Evolutionary conservation across 495 filamentous ascomycete species (phyloP), one percentile per base, ranked within the genome.

Genomic region (Penicillium psychrofluorescens): DNA sequence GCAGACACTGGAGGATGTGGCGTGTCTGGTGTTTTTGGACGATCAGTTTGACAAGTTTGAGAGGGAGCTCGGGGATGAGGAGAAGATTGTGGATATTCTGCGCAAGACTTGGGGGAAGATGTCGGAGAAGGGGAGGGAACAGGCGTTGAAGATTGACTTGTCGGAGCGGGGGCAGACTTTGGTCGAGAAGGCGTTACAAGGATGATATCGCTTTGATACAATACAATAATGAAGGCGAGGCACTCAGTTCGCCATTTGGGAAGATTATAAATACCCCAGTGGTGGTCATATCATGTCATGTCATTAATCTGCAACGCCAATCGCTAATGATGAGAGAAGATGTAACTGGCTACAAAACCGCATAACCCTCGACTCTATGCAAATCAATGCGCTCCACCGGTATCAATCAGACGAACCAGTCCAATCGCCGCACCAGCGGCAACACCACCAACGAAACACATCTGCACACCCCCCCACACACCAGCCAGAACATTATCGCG

Each of bases 101-200:
- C 61, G 68, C 53, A 90, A 90, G 82, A 89, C 85, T 32, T 92
- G 87, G 87, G 81, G 49, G 37, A 92, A 92, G 75, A 90, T 92
- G 85, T 77, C 69, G 34, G 69, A 72, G 44, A 51, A 55, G 41
- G 87, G 85, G n/a, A 66, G 76, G 45, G 76, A 77, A 47, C 63
- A 90, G 61, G 87, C 87, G 27, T 55, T 88, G 51, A 55, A 68
- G 59, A 79, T 90, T 55, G 49, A 73, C 12, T 73, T 88, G 72
- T 75, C 68, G 44, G 84, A 76, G 41, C 60, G 73, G 49, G 78
- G 72, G 46, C 67, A 61, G 60, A 63, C 51, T 43, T 66, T 91
- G 65, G 75, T 90, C 11, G 55, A 57, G 56, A 85, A 74, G 65
- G 86, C 86, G 7, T 55, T 90, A 45, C 64, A 45, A 7, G 74